Percentiles rank a stretch among this genome's conserved stretches.
Conservation (phyloP, 2,329 filamentous ascomycete species). For the Colletotrichum sp. region DNA sequence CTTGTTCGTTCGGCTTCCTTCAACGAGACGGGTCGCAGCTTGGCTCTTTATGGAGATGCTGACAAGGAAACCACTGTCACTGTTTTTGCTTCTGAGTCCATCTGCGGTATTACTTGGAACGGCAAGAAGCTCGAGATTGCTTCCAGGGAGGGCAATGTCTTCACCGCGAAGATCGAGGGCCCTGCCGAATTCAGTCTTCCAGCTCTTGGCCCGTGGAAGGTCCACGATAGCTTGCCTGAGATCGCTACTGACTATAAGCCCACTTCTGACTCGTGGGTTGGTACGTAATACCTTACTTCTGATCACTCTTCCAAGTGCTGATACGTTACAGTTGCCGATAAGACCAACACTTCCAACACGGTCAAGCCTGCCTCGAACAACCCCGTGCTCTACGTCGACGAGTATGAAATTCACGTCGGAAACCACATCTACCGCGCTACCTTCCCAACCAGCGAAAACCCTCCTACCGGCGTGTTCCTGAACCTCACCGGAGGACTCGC, state of each 20-base stretch:
- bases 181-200: slow-evolving; percentile 40
- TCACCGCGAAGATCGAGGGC: slow-evolving; percentile 30
- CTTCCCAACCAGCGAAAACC: slow-evolving; percentile 43
- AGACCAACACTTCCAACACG: slow-evolving; percentile 52
- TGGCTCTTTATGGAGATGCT: slow-evolving; percentile 51
- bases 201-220: slow-evolving; percentile 48
- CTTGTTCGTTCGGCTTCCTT: slow-evolving; percentile 51
- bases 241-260: slow-evolving; percentile 46
- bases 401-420: slow-evolving; percentile 60
- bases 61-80: slow-evolving; percentile 44
- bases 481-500: slow-evolving; percentile 58
- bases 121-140: slow-evolving; percentile 38
- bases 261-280: slow-evolving; percentile 45
- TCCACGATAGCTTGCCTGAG: slow-evolving; percentile 54
- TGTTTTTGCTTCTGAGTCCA: slow-evolving; percentile 50
- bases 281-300: slow-evolving; percentile 26
- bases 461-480: slow-evolving; percentile 50
- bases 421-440: slow-evolving; percentile 60
- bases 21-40: slow-evolving; percentile 32
- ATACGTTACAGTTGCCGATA: slow-evolving; percentile 43
- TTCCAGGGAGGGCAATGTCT: slow-evolving; percentile 29
- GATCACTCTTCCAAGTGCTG: not conserved
- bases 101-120: slow-evolving; percentile 57
- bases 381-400: slow-evolving; percentile 61
- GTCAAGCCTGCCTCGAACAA: slow-evolving; percentile 52